Base-by-base conservation (phyloP, 495 filamentous ascomycete genomes). In the Podospora appendiculata region DNA sequence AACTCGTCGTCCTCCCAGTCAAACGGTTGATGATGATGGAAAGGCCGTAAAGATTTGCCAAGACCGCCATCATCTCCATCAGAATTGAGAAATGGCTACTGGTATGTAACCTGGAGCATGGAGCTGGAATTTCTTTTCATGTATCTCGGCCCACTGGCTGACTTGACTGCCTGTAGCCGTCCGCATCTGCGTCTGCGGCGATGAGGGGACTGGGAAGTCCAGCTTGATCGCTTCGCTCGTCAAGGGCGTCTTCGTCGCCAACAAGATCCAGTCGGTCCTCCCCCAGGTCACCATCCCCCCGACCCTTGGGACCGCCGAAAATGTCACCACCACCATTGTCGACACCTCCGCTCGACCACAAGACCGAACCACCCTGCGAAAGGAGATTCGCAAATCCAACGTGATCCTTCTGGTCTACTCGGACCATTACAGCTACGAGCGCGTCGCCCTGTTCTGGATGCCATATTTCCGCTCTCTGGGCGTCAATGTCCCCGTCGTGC, bases 401-500 rank as follows among this genome's bases (percentile, higher is more conserved):
- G 92, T 96, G 46, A 97, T 98, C 50, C 74, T 96, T n/a, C 80
- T 98, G 12, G 91, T 97, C 34, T 98, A 97, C 65, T 89, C 90
- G 47, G 94, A 97, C 64, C 90, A 96, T 64, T 98, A 97, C 68
- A 96, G 91, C 76, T 97, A 97, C 79, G 94, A 97, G 58, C 81
- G 93, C 19, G 91, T 98, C 14, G 93, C 93, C 13, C 71, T 98
- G 14, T 98, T 96, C 67, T 98, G 93, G 93, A 85, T 95, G 73
- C 93, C 93, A 25, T 89, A 95, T 69, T 97, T 98, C 69, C 86
- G 93, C 43, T 95, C 90, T 8, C 79, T 98, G 42, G 94, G 94
- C 8, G 93, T 98, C 56, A 98, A 98, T 66, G 90, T 98, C n/a
- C 89, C 93, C 0, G 93, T 98, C 4, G 88, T 97, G 41, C 75